Evolutionary conservation across 129 eudicot genomes (phyloP), one percentile per base, ranked within the genome.

Genomic region (Centrapalus pauciflorus): DNA sequence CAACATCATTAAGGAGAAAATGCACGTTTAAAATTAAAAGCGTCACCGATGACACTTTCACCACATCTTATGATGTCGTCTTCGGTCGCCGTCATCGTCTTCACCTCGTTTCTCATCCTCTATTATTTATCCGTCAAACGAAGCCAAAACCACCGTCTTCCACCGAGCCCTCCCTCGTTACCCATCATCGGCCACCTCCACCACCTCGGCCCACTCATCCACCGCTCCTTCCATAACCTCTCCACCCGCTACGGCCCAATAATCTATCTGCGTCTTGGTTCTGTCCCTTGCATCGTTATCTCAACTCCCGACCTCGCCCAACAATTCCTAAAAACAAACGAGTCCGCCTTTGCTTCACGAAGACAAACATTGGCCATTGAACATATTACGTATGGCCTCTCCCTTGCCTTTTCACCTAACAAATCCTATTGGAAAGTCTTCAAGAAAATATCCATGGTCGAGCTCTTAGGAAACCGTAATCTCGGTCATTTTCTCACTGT

Each of bases 161-260:
- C 90, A 1, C 91, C 91, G 4, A 73, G 91, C 76, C 91, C 91
- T 2, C 57, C 71, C 0, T 45, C 78, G 41, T 59, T 85, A 51
- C 91, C 87, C 8, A 32, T 85, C 41, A 72, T 85, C 56, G 91
- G 91, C 38, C 82, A 85, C 72, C 77, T 85, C 30, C 84, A 78
- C 72, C 84, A 75, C 66, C 76, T 85, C 23, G 82, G 76, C 56
- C 91, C 91, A 29, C 66, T 64, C 7, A 78, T 76, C 77, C 90
- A 85, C 65, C 86, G 78, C 0, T 72, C 84, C 20, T 71, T 85
- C 58, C 74, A 75, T 77, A 33, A 61, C 17, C 67, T 81, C 27
- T 71, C 87, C 51, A 4, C 69, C 30, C 70, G 66, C 32, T 73
- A 75, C 67, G 85, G 91, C 48, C 87, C 91, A 0, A 33, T 85